Evolutionary conservation across 768 basidiomycete species (phyloP), one percentile per base, ranked within the genome.

Genomic region (Cantharellus cinnabarinus): DNA sequence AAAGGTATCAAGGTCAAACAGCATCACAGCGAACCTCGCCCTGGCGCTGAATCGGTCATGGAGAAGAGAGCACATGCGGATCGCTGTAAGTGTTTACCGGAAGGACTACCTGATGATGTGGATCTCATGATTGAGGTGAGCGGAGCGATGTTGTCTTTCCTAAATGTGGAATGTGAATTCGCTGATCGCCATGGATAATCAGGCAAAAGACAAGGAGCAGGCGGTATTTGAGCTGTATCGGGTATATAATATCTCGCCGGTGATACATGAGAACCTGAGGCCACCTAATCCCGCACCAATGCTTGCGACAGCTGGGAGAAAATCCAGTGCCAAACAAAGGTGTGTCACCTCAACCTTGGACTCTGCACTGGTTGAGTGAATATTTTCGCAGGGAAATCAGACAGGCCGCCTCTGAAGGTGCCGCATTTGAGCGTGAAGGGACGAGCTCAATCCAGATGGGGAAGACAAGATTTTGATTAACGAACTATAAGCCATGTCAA

Each of bases 141-240:
- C 58, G 3, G n/a, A 29, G 20, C 20, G 20, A 29, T 29, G 20
- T 29, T 29, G 20, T 29, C 20, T 29, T 29, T 29, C 20, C 20
- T 29, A 29, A 29, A 29, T 29, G 44, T 29, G 29, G 29, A 48
- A 10, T 29, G 10, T 48, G 44, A 48, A 48, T 48, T 29, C 44
- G 10, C 29, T 48, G 40, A 50, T 10, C 34, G 3, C 5, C 5
- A 15, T 20, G 34, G 41, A 34, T 50, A 37, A 39, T 29, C 57
- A 70, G 74, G 88, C 88, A 2, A 89, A 90, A 68, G 87, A 86
- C 69, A 87, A 91, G 71, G 91, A 94, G 68, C 91, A 93, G 67
- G 91, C 90, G 1, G 90, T 95, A 3, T 76, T 95, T 59, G 80
- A 93, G 62, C 66, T 94, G 51, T 81, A 88, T 66, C 69, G 89